These are phyloP conservation scores for Bruguiera gymnorhiza DNA, from an alignment of 345 rosid genomes.

Conservation along the genomic window DNA sequence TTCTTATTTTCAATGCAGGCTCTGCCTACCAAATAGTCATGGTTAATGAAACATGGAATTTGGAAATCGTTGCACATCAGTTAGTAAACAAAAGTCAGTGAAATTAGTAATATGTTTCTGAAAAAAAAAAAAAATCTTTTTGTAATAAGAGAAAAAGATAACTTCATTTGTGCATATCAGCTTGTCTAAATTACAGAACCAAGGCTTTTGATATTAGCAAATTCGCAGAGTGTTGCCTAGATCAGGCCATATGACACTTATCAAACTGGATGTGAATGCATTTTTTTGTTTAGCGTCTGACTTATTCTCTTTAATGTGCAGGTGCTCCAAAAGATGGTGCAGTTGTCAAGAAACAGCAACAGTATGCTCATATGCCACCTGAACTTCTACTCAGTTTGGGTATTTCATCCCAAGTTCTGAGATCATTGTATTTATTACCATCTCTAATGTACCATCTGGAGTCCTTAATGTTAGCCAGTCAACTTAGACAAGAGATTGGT, in stretches of 20 bases:
- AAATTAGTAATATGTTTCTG: too few relatives aligned
- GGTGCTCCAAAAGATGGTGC: conserved; percentile 32
- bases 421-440: conserved; percentile 71
- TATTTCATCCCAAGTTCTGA: conserved; percentile 41
- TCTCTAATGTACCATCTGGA: conserved; percentile 81
- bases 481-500: conserved; percentile 78
- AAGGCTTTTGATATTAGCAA: not conserved
- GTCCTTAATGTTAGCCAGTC: conserved; percentile 81
- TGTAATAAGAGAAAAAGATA: not conserved
- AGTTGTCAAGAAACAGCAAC: conserved; percentile 38
- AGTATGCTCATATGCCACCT: conserved; percentile 69
- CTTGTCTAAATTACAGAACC: not conserved
- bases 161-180: not conserved
- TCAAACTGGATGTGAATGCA: conserved; percentile 7
- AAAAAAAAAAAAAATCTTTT: too few relatives aligned
- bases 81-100: too few relatives aligned
- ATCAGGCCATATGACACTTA: not conserved
- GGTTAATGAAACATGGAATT: too few relatives aligned
- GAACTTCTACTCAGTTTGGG: conserved; percentile 67
- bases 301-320: conserved; percentile 24
- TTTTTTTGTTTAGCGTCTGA: conserved; percentile 11
- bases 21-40: too few relatives aligned
- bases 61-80: too few relatives aligned
- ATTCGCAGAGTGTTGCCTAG: not conserved
- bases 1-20: too few relatives aligned